Base-by-base conservation (phyloP, 1,139 yeast genomes). In the Blastobotrys illinoisensis region DNA sequence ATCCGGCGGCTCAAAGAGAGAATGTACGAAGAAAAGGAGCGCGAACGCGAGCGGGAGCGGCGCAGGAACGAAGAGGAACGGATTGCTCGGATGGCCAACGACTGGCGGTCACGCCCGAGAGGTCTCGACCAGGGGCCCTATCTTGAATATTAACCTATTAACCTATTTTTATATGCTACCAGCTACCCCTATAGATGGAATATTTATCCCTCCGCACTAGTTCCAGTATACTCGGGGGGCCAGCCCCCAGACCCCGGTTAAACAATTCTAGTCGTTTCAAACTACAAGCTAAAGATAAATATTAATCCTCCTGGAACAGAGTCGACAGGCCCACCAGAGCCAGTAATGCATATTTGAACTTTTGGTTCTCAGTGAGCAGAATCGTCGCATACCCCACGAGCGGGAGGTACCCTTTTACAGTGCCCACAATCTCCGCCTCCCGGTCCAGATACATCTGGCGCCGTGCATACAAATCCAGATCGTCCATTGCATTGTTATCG, bases 401-500 rank as follows among this genome's bases (percentile, higher is more conserved):
- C n/a, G 99, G 99, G 56, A 93, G 74, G 67, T 90, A 93, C 0
- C 86, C 98, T 71, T 85, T 86, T 26, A 93, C 99, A 4, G 91
- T 83, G 1, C 99, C 99, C 13, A 89, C 82, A 55, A 93, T 79
- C 67, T 95, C 98, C 19, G 74, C 76, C 50, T 82, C 79, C 61
- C 90, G 83, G 64, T 88, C 84, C 63, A 93, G 76, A 63, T 93
- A 93, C 54, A 76, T 76, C 67, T 89, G 95, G 56, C 82, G 84
- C 61, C 81, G 79, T 1, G 93, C 87, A 67, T 95, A 93, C 50
- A 93, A 77, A 19, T 88, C 86, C 62, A 93, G 78, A 71, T 93
- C 99, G 71, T 93, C 96, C 55, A 87, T 85, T 3, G 93, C 88
- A 67, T 93, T 93, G 71, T 95, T 95, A 71, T 93, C 99, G 68